Evolutionary conservation across 805 yeast species (phyloP), one percentile per base, ranked within the genome.

Genomic region (Candida boidinii): DNA sequence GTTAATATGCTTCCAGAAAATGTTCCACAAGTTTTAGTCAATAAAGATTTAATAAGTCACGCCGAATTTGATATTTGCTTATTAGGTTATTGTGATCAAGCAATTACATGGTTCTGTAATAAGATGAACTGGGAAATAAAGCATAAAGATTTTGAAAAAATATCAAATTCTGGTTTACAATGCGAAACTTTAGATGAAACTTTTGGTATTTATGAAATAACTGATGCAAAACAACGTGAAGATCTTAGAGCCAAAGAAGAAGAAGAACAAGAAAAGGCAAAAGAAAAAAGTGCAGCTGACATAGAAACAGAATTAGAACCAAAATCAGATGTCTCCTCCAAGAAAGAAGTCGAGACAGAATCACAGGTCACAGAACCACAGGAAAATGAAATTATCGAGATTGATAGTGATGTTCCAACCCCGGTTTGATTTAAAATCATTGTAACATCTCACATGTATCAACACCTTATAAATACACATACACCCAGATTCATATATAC

Each of bases 1-100:
- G 88, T 84, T n/a, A 78, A 84, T 40, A 65, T 71, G 56, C 60
- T 87, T 2, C 76, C 79, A 1, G 66, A 68, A n/a, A 54, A 70
- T n/a, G 76, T 83, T 2, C 96, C 96, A 1, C 94, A 86, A 55
- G 66, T 88, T 4, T 63, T 83, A 36, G 80, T 87, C 41, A 83
- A 85, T 50, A 76, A 70, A 47, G 92, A 85, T 46, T 77, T 83
- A 1, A 77, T 84, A 14, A 66, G 63, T 23, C 94, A 83, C 46
- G 70, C 79, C 29, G 83, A 79, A 45, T 87, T 87, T 54, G 96
- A 87, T 52, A 70, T 84, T 17, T 73, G 74, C 14, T 51, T 87
- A 13, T 53, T 86, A 17, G 96, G 96, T 1, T 72, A 68, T 42
- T 84, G 95, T 55, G 96, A 88, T 48, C 87, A 82, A 43, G 84